Conservation (phyloP, 2,329 filamentous ascomycete species). For the Nectriaceae sp. region DNA sequence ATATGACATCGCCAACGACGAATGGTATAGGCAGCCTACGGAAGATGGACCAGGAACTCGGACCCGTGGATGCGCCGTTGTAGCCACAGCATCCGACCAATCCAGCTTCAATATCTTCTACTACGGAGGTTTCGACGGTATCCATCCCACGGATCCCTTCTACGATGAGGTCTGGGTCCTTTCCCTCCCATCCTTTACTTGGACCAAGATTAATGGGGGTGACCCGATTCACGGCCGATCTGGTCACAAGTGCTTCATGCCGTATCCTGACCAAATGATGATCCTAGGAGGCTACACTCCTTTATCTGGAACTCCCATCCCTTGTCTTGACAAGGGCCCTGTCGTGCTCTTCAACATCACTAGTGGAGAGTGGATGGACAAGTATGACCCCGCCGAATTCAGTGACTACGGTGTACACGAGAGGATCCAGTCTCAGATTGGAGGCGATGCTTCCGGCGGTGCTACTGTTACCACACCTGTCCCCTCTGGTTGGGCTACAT, state of each 20-base stretch:
- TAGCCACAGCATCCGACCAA: conserved; percentile 68
- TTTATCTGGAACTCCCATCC: conserved; percentile 20
- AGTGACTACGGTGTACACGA: conserved; percentile 70
- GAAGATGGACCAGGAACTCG: conserved; percentile 58
- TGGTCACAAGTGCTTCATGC: conserved; percentile 74
- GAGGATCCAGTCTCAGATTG: conserved; percentile 64
- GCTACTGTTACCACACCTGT: conserved; percentile 69
- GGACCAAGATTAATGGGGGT: conserved; percentile 59
- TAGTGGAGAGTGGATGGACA: conserved; percentile 66
- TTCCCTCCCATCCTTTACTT: conserved; percentile 78
- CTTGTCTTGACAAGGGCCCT: conserved; percentile 54
- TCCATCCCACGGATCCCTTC: conserved; percentile 41
- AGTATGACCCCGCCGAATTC: conserved; percentile 66
- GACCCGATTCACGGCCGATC: conserved; percentile 59
- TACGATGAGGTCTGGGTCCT: conserved; percentile 78
- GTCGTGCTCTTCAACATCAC: conserved; percentile 74
- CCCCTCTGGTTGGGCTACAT: conserved; percentile 56
- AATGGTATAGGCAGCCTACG: conserved; percentile 71
- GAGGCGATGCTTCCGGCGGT: conserved; percentile 64
- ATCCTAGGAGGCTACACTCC: conserved; percentile 68
- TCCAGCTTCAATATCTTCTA: conserved; percentile 84
- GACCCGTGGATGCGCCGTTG: conserved; percentile 71
- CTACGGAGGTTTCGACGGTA: conserved; percentile 72
- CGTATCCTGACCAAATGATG: conserved; percentile 81
- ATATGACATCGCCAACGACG: conserved; percentile 70